Evolutionary conservation across 371 early-diverging fungal species (phyloP).

Genomic region (Haplosporangium sp.): DNA sequence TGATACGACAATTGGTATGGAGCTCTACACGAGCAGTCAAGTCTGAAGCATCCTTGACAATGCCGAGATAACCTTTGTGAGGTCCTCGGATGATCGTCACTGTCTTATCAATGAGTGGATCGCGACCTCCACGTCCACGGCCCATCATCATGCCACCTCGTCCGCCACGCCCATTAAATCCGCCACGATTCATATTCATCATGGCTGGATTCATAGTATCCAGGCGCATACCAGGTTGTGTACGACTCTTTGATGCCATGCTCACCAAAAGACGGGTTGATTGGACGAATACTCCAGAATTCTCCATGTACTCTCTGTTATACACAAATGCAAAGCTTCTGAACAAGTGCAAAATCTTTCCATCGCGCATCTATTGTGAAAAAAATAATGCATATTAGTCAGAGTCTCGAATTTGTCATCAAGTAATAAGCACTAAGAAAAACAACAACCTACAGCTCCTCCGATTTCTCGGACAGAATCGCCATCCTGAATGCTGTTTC

Average conservation of each 20-base stretch:
- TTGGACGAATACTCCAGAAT: slow-evolving; percentile 69
- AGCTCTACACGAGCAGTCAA: slow-evolving; percentile 92
- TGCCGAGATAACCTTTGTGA: slow-evolving; percentile 98
- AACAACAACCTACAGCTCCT: slow-evolving; percentile 55
- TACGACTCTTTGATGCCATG: slow-evolving; percentile 54
- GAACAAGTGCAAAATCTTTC: slow-evolving; percentile 58
- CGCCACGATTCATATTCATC: slow-evolving; percentile 55
- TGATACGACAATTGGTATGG: slow-evolving; percentile 87
- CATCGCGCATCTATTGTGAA: slow-evolving; percentile 52
- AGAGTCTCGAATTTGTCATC: no score
- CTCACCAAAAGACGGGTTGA: slow-evolving; percentile 54
- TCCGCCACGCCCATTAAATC: slow-evolving; percentile 58
- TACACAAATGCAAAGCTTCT: slow-evolving; percentile 55
- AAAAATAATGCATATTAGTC: neutral
- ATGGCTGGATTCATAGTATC: slow-evolving; percentile 51
- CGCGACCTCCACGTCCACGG: slow-evolving; percentile 77
- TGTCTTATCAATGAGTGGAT: slow-evolving; percentile 88
- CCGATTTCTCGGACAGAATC: slow-evolving; percentile 82
- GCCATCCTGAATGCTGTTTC: slow-evolving; percentile 82
- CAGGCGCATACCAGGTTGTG: slow-evolving; percentile 48
- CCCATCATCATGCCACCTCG: slow-evolving; percentile 66
- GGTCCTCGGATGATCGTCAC: slow-evolving; percentile 93
- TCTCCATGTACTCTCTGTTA: slow-evolving; percentile 59
- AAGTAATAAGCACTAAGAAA: neutral
- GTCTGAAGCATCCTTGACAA: slow-evolving; percentile 91